phyloP scores from a whole-genome alignment of 257 asterid genomes.

The Gentiana dahurica region DNA sequence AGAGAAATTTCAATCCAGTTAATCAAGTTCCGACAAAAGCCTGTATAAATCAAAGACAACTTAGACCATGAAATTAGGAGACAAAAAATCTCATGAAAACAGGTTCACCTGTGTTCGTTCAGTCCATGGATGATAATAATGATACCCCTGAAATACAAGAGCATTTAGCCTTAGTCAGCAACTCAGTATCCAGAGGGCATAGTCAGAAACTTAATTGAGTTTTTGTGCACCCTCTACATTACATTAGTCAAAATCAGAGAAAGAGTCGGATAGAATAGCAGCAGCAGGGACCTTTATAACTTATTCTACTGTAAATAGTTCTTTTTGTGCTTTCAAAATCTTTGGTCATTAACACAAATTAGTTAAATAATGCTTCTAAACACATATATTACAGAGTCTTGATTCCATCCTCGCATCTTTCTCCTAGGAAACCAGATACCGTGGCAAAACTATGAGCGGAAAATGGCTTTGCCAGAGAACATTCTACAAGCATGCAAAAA shows the following conservation, averaged over 20 bases:
- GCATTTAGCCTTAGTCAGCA: constrained; percentile 6
- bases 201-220: constrained; percentile 6
- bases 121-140: constrained; percentile 90
- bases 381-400: too few relatives aligned
- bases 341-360: neutral
- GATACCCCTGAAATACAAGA: constrained; percentile 68
- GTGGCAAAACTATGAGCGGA: neutral
- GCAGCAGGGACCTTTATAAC: constrained; percentile 14
- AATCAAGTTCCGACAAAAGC: neutral
- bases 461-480: neutral
- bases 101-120: constrained; percentile 81
- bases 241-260: constrained; percentile 8
- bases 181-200: neutral
- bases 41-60: neutral
- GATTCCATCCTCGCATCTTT: too few relatives aligned
- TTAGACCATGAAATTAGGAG: neutral
- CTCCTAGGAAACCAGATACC: neutral
- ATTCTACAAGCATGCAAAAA: neutral
- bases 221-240: neutral
- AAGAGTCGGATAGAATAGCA: constrained; percentile 11
- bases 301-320: constrained; percentile 9
- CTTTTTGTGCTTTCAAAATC: constrained; percentile 1
- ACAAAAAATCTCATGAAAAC: neutral
- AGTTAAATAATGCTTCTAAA: too few relatives aligned
- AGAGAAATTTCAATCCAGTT: neutral